phyloP scores from a whole-genome alignment of 176 grass and related monocot genomes.

The Pontederia crassipes region DNA sequence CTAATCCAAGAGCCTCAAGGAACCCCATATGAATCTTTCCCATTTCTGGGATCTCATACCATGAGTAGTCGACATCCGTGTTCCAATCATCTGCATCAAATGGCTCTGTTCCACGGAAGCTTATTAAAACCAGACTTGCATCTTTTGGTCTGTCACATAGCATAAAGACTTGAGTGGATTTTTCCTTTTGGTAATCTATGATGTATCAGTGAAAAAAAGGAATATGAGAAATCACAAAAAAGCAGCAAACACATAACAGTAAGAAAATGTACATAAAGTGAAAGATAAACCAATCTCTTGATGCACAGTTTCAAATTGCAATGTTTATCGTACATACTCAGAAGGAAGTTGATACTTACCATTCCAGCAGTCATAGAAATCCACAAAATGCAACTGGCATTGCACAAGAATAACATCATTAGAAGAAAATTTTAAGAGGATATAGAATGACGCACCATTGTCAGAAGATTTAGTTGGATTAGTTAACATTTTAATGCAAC shows the following conservation, averaged over 20 bases:
- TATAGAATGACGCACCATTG: not conserved
- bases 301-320: not conserved
- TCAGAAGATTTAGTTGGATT: not conserved
- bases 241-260: not conserved
- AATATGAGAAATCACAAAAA: not conserved
- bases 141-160: constrained; percentile 37
- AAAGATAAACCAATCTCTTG: not conserved
- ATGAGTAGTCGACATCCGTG: constrained; percentile 31
- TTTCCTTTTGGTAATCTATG: constrained; percentile 17
- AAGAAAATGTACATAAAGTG: not conserved
- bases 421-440: not conserved
- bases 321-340: too few relatives aligned
- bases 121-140: constrained; percentile 21
- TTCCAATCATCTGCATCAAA: constrained; percentile 21
- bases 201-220: not conserved
- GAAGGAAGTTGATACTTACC: constrained; percentile 15
- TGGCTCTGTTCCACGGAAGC: constrained; percentile 31
- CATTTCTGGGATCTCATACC: constrained; percentile 24
- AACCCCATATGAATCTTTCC: constrained; percentile 35
- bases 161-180: constrained; percentile 29
- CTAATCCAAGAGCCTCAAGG: constrained; percentile 34
- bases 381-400: constrained; percentile 38
- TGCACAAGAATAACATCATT: constrained; percentile 1
- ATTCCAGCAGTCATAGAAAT: constrained; percentile 40
- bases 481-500: too few relatives aligned